Percentiles rank a stretch among this genome's conserved stretches.
phyloP scores from a whole-genome alignment of 2,329 filamentous ascomycete genomes.

The Teratosphaeria pseudoeucalypti region DNA sequence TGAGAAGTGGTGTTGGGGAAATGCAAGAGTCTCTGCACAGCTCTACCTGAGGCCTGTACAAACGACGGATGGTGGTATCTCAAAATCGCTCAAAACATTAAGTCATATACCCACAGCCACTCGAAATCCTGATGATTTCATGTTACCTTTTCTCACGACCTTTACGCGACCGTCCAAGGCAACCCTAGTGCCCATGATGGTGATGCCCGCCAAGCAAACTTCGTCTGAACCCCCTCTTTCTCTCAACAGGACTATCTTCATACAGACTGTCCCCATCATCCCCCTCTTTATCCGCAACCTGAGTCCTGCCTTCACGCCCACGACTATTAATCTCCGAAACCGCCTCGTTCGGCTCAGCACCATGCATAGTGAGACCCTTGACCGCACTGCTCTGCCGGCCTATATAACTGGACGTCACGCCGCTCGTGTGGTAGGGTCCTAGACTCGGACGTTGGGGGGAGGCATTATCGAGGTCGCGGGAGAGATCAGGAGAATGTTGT shows the following conservation, averaged over 20 bases:
- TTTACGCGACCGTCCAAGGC: neutral
- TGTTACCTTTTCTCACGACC: no score
- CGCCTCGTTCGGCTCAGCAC: conserved; percentile 11
- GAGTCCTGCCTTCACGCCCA: conserved; percentile 7
- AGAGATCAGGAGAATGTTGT: neutral
- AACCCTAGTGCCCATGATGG: neutral
- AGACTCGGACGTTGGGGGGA: neutral
- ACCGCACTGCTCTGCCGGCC: conserved; percentile 34
- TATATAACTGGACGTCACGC: conserved; percentile 31
- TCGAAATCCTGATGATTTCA: no score
- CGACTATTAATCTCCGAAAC: conserved; percentile 12
- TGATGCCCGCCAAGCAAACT: neutral
- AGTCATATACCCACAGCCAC: no score
- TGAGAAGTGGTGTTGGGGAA: neutral
- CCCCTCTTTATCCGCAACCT: neutral
- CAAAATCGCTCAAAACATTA: neutral
- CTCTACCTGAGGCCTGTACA: no score
- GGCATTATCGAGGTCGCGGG: neutral
- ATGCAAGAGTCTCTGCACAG: neutral
- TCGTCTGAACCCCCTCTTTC: conserved; percentile 1
- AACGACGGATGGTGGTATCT: neutral
- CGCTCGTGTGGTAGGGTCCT: conserved; percentile 20
- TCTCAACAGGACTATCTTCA: conserved; percentile 12
- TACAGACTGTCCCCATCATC: neutral
- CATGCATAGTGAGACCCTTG: conserved; percentile 38